A percentile compares a stretch with the other conserved stretches of the same genome.
Evolutionary conservation across 2,329 filamentous ascomycete genomes (phyloP).

Genomic region (Fusarium sp.): DNA sequence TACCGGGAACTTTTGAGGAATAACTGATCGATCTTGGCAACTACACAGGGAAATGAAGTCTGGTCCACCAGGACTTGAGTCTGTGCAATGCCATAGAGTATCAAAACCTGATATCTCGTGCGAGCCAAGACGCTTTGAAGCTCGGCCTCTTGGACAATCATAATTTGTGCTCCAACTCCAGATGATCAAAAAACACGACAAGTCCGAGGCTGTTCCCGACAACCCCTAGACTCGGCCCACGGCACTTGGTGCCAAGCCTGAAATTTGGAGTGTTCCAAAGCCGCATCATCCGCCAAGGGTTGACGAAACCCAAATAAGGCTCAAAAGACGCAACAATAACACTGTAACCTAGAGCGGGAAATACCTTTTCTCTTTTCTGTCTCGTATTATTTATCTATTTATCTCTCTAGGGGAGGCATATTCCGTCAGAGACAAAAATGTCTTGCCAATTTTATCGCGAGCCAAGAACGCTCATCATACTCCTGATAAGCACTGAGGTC

Average conservation of each 20-base stretch:
- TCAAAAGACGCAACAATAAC: not conserved
- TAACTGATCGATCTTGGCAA: constrained; percentile 21
- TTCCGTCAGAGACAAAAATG: not conserved
- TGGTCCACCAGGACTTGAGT: constrained; percentile 6
- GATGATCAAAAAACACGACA: not conserved
- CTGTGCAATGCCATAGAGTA: constrained; percentile 3
- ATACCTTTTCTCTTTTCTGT: not conserved
- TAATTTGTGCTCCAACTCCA: constrained; percentile 18
- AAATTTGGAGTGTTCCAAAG: constrained; percentile 39
- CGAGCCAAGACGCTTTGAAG: constrained; percentile 21
- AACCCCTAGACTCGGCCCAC: constrained; percentile 44
- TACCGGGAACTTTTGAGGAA: constrained; percentile 16
- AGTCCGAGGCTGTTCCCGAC: constrained; percentile 33
- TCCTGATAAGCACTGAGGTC: constrained; percentile 19
- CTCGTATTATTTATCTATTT: not conserved
- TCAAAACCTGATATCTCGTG: constrained; percentile 14
- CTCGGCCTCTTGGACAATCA: constrained; percentile 7
- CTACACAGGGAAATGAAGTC: constrained; percentile 11
- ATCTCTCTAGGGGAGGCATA: not conserved
- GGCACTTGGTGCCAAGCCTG: constrained; percentile 48
- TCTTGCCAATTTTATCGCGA: constrained; percentile 10
- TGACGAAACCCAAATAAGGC: constrained; percentile 22
- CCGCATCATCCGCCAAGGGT: constrained; percentile 45
- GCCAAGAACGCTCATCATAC: constrained; percentile 25
- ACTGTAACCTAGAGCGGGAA: not conserved